phyloP scores from a whole-genome alignment of 352 stramenopile genomes.

The Pythium dissotocum region DNA sequence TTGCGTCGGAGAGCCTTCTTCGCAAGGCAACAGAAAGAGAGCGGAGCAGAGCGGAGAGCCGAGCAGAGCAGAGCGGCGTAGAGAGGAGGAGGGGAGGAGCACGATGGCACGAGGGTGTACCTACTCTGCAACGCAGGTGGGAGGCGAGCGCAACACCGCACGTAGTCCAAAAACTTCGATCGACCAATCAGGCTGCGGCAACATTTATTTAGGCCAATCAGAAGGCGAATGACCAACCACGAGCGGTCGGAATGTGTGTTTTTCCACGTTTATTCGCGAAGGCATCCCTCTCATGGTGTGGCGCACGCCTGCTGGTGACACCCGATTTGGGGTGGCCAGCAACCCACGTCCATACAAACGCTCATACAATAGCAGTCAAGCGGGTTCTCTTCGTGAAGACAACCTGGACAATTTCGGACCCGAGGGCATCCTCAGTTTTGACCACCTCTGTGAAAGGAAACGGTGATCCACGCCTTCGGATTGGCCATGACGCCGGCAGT shows the following conservation, averaged over 20 bases:
- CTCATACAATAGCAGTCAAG: constrained; percentile 2
- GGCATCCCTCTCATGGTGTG: constrained; percentile 7
- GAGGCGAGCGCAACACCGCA: constrained; percentile 23
- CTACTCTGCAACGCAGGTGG: constrained; percentile 26
- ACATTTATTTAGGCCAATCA: constrained; percentile 29
- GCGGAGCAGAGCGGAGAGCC: constrained; percentile 8
- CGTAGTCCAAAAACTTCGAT: constrained; percentile 16
- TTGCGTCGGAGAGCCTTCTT: constrained; percentile 10
- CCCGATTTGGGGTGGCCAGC: constrained; percentile 1
- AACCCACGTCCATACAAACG: constrained; percentile 25
- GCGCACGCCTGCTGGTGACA: constrained; percentile 21
- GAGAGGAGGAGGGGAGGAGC: constrained; percentile 19
- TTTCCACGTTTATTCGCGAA: constrained; percentile 29
- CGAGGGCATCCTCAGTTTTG: constrained; percentile 17
- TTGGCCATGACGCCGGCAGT: neutral
- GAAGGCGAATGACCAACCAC: neutral
- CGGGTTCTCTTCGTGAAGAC: constrained; percentile 8
- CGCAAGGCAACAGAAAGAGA: constrained; percentile 14
- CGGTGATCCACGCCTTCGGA: constrained; percentile 3
- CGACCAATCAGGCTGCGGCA: constrained; percentile 25
- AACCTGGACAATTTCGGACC: constrained; percentile 9
- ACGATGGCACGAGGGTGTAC: constrained; percentile 23
- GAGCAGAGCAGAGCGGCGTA: constrained; percentile 7
- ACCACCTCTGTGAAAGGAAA: constrained; percentile 19
- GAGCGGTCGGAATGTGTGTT: constrained; percentile 26